phyloP scores from a whole-genome alignment of 768 basidiomycete species.

The Boletus barrowsii region DNA sequence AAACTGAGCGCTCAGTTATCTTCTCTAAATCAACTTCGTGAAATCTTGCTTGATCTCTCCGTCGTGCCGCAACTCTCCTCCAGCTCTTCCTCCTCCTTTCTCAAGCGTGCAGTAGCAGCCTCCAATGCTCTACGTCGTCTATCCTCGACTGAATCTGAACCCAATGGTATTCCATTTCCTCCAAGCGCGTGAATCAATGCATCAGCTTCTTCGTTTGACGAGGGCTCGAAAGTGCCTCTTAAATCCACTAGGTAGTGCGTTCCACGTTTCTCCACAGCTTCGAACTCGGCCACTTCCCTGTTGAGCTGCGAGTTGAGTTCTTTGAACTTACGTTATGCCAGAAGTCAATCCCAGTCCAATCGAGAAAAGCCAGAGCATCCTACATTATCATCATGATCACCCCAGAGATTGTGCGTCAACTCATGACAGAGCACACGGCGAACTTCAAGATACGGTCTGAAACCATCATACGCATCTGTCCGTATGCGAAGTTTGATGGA shows the following conservation, averaged over 20 bases:
- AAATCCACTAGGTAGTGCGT: slow-evolving; percentile 48
- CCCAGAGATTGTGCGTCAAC: slow-evolving; percentile 71
- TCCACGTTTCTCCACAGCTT: slow-evolving; percentile 48
- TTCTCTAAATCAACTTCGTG: neutral
- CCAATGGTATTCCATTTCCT: slow-evolving; percentile 30
- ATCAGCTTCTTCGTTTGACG: slow-evolving; percentile 55
- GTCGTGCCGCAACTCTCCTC: slow-evolving; percentile 69
- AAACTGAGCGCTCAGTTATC: no score
- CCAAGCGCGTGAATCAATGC: slow-evolving; percentile 55
- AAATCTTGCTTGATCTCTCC: neutral
- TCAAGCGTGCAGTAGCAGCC: slow-evolving; percentile 59
- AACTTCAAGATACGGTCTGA: slow-evolving; percentile 60
- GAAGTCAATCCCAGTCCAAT: neutral
- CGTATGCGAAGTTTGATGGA: slow-evolving; percentile 66
- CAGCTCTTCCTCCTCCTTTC: slow-evolving; percentile 65
- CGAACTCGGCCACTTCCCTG: slow-evolving; percentile 68
- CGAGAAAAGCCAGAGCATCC: slow-evolving; percentile 20
- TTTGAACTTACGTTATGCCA: slow-evolving; percentile 57
- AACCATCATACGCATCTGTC: slow-evolving; percentile 71
- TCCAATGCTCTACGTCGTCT: slow-evolving; percentile 52
- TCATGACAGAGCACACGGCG: slow-evolving; percentile 75
- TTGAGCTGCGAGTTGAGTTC: slow-evolving; percentile 72
- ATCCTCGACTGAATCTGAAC: slow-evolving; percentile 52
- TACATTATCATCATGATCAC: slow-evolving; percentile 71
- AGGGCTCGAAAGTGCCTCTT: slow-evolving; percentile 46